These are phyloP conservation scores for Cicer chorassanicum DNA, from an alignment of 306 rosid species.

Conservation along the genomic window DNA sequence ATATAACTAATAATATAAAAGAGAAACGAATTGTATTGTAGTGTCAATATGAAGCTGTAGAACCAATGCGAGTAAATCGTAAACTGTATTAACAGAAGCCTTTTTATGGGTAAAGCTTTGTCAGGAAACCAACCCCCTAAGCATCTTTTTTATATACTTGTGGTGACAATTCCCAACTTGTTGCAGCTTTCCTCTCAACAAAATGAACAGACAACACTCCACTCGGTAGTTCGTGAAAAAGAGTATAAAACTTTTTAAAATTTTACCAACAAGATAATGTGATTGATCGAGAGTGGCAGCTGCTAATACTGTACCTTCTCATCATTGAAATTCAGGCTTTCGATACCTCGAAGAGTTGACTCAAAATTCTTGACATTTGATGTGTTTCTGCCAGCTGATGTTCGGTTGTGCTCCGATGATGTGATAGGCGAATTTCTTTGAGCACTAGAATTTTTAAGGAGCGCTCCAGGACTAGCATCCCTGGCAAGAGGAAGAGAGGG, in stretches of 20 bases:
- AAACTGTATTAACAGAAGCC: slow-evolving; percentile 57
- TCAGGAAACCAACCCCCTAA: slow-evolving; percentile 44
- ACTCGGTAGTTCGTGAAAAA: slow-evolving; percentile 46
- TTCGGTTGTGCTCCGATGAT: slow-evolving; percentile 67
- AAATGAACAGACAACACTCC: slow-evolving; percentile 55
- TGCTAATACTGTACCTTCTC: slow-evolving; percentile 83
- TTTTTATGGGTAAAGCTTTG: slow-evolving; percentile 47
- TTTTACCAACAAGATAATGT: slow-evolving; percentile 47
- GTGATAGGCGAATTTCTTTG: slow-evolving; percentile 70
- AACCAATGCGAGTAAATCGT: slow-evolving; percentile 45
- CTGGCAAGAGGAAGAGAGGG: slow-evolving; percentile 54
- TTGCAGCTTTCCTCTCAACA: slow-evolving; percentile 63
- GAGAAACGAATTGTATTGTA: slow-evolving; percentile 12
- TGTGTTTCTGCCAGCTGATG: slow-evolving; percentile 64
- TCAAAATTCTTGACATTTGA: slow-evolving; percentile 70
- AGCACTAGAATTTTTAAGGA: slow-evolving; percentile 61
- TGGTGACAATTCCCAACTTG: slow-evolving; percentile 51
- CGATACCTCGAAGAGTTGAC: slow-evolving; percentile 82
- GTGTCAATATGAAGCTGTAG: slow-evolving; percentile 38
- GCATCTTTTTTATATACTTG: slow-evolving; percentile 52
- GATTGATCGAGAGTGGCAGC: slow-evolving; percentile 45
- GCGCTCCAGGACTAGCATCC: slow-evolving; percentile 60
- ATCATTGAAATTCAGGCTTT: slow-evolving; percentile 78
- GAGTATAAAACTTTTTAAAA: slow-evolving; percentile 40
- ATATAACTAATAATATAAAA: slow-evolving; percentile 7